phyloP scores from a whole-genome alignment of 495 filamentous ascomycete genomes.

The Penicillium soppii region DNA sequence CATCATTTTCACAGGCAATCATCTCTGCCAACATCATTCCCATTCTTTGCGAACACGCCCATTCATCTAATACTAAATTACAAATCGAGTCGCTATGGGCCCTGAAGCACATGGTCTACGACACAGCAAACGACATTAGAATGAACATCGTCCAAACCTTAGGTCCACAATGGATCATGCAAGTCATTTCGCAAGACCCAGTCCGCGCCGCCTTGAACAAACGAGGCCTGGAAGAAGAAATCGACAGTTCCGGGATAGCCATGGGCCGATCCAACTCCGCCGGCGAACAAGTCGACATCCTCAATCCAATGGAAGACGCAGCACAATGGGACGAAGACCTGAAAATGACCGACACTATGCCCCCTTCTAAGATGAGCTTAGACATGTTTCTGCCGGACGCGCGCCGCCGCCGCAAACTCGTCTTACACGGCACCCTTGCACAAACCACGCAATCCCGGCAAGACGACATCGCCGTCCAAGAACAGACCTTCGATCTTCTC shows the following conservation, averaged over 20 bases:
- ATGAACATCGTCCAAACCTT: slow-evolving; percentile 74
- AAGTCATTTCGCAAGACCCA: slow-evolving; percentile 59
- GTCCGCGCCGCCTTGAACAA: slow-evolving; percentile 29
- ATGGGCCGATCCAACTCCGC: slow-evolving; percentile 66
- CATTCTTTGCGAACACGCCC: slow-evolving; percentile 79
- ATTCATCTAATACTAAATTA: slow-evolving; percentile 68
- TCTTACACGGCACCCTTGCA: slow-evolving; percentile 48
- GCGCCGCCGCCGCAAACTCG: slow-evolving; percentile 44
- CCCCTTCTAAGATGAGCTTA: slow-evolving; percentile 41
- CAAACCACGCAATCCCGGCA: slow-evolving; percentile 56
- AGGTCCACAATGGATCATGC: slow-evolving; percentile 74
- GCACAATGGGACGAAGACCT: slow-evolving; percentile 65
- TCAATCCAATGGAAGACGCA: slow-evolving; percentile 58
- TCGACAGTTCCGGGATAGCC: slow-evolving; percentile 37
- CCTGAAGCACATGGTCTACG: slow-evolving; percentile 79
- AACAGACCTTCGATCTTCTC: slow-evolving; percentile 84
- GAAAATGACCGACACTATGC: slow-evolving; percentile 56
- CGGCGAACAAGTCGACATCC: slow-evolving; percentile 62
- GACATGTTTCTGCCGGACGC: slow-evolving; percentile 43
- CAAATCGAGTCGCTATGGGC: slow-evolving; percentile 87
- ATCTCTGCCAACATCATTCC: slow-evolving; percentile 73
- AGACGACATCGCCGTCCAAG: slow-evolving; percentile 82
- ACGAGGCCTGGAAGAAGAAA: slow-evolving; percentile 39
- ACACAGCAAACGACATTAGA: slow-evolving; percentile 66
- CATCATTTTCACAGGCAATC: slow-evolving; percentile 53